These are phyloP conservation scores for Macrophomina pseudophaseolina DNA, from an alignment of 2,329 filamentous ascomycete species.

Conservation along the genomic window DNA sequence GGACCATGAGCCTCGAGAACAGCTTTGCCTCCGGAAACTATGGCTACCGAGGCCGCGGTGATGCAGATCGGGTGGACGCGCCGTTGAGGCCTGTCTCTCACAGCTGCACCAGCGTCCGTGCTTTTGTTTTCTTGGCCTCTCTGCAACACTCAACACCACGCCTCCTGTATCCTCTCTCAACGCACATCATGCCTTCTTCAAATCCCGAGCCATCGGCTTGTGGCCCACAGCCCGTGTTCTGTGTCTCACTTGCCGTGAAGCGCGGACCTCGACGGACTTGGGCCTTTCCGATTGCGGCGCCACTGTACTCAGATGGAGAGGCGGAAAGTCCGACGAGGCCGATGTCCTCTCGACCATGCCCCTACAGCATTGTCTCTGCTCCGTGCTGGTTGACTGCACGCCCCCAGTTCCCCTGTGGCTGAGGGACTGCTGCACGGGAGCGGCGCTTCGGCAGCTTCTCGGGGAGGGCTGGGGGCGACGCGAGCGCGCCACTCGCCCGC, in stretches of 20 bases:
- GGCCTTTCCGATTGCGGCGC: not conserved
- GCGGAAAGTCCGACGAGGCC: not conserved
- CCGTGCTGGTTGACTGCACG: not conserved
- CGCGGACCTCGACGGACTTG: not conserved
- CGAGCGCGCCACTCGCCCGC: too few species aligned
- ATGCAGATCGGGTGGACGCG: not conserved
- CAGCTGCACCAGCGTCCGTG: not conserved
- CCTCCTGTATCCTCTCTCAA: not conserved
- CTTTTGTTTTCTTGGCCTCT: not conserved
- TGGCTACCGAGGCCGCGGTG: too few species aligned
- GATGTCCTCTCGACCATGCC: not conserved
- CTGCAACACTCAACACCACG: not conserved
- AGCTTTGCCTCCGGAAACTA: too few species aligned
- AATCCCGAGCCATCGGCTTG: not conserved
- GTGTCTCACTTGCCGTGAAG: not conserved
- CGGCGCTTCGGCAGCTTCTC: too few species aligned
- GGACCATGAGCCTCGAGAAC: too few species aligned
- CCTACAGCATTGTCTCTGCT: not conserved
- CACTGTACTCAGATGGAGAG: not conserved
- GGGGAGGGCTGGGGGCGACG: too few species aligned
- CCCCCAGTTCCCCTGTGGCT: not conserved
- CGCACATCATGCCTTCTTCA: not conserved
- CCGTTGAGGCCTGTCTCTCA: not conserved
- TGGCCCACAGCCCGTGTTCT: not conserved
- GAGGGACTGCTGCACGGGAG: too few species aligned